phyloP scores from a whole-genome alignment of 768 basidiomycete species.

The Naganishia kalamii region DNA sequence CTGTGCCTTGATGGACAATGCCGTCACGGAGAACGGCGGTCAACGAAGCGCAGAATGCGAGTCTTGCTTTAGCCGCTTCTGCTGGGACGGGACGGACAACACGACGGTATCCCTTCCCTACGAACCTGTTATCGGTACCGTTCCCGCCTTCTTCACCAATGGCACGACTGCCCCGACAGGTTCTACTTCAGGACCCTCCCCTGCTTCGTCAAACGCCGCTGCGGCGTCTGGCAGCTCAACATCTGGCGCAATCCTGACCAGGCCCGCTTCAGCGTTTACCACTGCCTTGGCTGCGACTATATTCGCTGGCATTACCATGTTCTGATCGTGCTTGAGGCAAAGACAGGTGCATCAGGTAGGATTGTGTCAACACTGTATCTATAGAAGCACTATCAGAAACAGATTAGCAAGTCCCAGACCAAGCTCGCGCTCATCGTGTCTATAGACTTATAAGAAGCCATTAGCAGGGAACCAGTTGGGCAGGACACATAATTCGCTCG shows the following conservation, averaged over 20 bases:
- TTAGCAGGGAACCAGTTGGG: no score
- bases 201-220: not conserved
- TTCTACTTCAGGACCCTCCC: not conserved
- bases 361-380: no score
- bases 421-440: no score
- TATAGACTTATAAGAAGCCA: no score
- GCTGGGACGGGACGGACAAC: conserved; percentile 44
- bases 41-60: conserved; percentile 39
- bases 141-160: conserved; percentile 31
- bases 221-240: not conserved
- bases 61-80: conserved; percentile 42
- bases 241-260: not conserved
- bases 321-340: not conserved
- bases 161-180: not conserved
- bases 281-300: not conserved
- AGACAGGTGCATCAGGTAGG: no score
- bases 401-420: no score
- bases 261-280: not conserved
- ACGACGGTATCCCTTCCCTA: conserved; percentile 30
- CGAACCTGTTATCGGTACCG: conserved; percentile 34
- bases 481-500: no score
- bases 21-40: conserved; percentile 31
- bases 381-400: no score
- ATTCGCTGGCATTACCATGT: not conserved
- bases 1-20: conserved; percentile 61